Percentiles rank a stretch among this genome's conserved stretches.
These are phyloP conservation scores for Fusarium fracticaudum DNA, from an alignment of 2,329 filamentous ascomycete species.

Conservation along the genomic window DNA sequence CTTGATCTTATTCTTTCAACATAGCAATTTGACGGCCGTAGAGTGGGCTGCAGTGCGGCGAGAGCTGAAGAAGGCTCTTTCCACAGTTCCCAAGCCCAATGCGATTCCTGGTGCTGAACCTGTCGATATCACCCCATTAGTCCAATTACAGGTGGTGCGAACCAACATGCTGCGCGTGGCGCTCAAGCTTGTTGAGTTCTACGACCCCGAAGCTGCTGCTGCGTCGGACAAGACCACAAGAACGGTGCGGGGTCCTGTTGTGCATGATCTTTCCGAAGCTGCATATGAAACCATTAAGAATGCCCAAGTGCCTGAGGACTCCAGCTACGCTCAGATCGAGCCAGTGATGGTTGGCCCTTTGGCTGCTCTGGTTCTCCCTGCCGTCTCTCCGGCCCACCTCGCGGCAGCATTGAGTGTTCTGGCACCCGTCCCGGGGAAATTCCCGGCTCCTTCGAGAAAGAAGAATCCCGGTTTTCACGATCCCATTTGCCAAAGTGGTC, in stretches of 20 bases:
- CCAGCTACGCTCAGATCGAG: slow-evolving; percentile 68
- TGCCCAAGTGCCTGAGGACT: slow-evolving; percentile 49
- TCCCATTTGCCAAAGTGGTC: slow-evolving; percentile 76
- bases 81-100: slow-evolving; percentile 51
- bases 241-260: slow-evolving; percentile 47
- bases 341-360: slow-evolving; percentile 85
- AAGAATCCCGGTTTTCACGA: slow-evolving; percentile 86
- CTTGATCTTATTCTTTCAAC: slow-evolving; percentile 83
- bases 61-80: slow-evolving; percentile 56
- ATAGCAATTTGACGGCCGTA: slow-evolving; percentile 74
- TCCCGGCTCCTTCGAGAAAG: slow-evolving; percentile 80
- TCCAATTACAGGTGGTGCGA: slow-evolving; percentile 85
- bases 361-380: slow-evolving; percentile 81
- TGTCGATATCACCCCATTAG: slow-evolving; percentile 63
- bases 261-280: slow-evolving; percentile 63
- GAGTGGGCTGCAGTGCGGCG: slow-evolving; percentile 63
- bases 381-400: slow-evolving; percentile 84
- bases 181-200: slow-evolving; percentile 87
- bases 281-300: slow-evolving; percentile 61
- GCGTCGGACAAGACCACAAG: slow-evolving; percentile 45
- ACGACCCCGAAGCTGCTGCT: slow-evolving; percentile 59
- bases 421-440: slow-evolving; percentile 74
- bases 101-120: slow-evolving; percentile 42
- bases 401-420: slow-evolving; percentile 83
- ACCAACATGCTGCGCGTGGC: slow-evolving; percentile 90